Evolutionary conservation across 192 early-diverging fungal species (phyloP), one percentile per base, ranked within the genome.

Genomic region (Podila verticillata): DNA sequence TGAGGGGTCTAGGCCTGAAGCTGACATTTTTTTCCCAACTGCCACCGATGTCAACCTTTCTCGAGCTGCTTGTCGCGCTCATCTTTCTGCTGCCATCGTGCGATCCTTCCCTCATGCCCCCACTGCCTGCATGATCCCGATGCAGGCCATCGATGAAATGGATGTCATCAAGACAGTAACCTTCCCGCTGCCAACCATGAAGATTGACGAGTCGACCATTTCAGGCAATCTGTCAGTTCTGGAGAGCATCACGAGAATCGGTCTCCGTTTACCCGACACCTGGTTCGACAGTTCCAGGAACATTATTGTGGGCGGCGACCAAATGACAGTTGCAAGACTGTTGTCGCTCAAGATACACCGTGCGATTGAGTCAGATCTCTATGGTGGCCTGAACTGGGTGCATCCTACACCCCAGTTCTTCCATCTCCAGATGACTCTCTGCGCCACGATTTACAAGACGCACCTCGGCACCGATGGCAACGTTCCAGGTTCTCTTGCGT

Each of bases 101-200:
- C 34, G 66, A 26, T 68, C 66, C 15, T 68, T 35, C 57, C 66
- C 36, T 12, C 35, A 58, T 22, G 36, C 34, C 0, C 59, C 66
- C 26, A 0, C 57, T 68, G 36, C 39, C 57, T 2, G 26, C 47
- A 26, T 35, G 22, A 68, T 68, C 26, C 57, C 66, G 29, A 24
- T 57, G 29, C 10, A 47, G 36, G 13, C 66, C 29, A 59, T 68
- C 36, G 13, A 68, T 59, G 48, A 58, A 57, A 56, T 68, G 0
- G 19, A 29, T 59, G 12, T 68, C 66, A 0, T 19, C 10, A 68
- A 59, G 57, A 68, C 66, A 26, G 24, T 28, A 47, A 4, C 59
- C 1, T 68, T 68, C 35, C 66, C 66, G 24, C 57, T 66, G 51
- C 66, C 58, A 36, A 68, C 66, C 57, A 68, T 68, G 66, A 59